Evolutionary conservation across 257 asterid species (phyloP), one percentile per base, ranked within the genome.

Genomic region (Fraxinus cuspidata): DNA sequence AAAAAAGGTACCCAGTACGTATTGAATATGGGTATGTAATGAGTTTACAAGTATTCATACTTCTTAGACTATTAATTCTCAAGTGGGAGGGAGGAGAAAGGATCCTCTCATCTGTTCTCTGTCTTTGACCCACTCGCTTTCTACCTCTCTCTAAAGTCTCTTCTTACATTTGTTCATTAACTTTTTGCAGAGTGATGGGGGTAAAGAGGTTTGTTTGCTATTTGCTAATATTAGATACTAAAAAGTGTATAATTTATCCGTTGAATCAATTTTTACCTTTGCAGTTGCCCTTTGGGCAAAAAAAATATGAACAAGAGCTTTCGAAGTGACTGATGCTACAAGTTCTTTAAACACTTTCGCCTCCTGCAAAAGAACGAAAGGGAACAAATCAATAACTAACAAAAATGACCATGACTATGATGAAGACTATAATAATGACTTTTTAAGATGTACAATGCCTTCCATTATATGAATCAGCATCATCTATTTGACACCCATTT

Each of bases 291-390:
- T 90, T 84, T 90, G 98, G 74, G 98, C 83, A 78, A 96, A 93
- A 85, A 96, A 96, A 25, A 89, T 88, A 85, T 96, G 99, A 82
- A 93, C 94, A 53, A 96, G 96, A 83, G 94, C 99, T 87, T 85
- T 96, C 31, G 97, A 88, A n/a, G 95, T 84, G 84, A 87, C 91
- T 73, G 94, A 82, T 65, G 82, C 71, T 44, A 93, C 90, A 37
- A 96, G 86, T 84, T 87, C 86, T 77, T 86, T 87, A 79, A 88
- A 90, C 32, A 84, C 89, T 74, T 81, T 84, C 47, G 88, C 80
- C 82, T 93, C 98, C 98, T 93, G 92, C 83, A 80, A 80, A 81
- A 23, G 66, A 58, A 7, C 19, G 3, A 7, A 63, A 63, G 15
- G 66, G 66, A 63, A 63, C 18, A 63, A 25, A 63, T 63, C 32